Evolutionary conservation across 805 yeast genomes (phyloP).

Genomic region (Candida odintsovae): DNA sequence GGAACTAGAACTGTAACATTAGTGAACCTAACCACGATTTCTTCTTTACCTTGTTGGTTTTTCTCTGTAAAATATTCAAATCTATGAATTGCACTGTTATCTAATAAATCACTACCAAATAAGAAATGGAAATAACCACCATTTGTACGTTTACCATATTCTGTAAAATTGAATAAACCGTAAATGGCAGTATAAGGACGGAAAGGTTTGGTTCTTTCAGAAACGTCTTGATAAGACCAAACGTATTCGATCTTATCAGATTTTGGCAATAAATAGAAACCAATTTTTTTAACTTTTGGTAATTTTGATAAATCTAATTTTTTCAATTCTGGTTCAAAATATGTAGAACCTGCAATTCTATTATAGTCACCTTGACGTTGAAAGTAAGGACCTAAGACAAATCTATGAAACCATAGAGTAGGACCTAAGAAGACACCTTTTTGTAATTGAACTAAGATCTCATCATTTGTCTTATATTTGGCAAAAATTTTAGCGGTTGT

Average conservation of each 20-base stretch:
- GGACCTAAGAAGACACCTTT: constrained; percentile 19
- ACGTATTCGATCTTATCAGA: constrained; percentile 10
- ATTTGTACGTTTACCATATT: constrained; percentile 12
- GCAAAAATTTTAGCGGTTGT: constrained; percentile 18
- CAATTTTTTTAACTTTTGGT: constrained; percentile 6
- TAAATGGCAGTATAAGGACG: constrained; percentile 14
- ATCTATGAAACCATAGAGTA: constrained; percentile 19
- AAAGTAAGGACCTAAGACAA: constrained; percentile 15
- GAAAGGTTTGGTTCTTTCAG: constrained; percentile 7
- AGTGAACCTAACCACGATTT: constrained; percentile 18
- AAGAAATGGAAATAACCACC: constrained; percentile 19
- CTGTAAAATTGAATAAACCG: constrained; percentile 18
- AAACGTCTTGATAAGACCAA: constrained; percentile 16
- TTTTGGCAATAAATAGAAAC: constrained; percentile 13
- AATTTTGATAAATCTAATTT: constrained; percentile 4
- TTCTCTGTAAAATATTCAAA: constrained; percentile 15
- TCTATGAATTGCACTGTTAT: constrained; percentile 14
- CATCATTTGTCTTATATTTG: constrained; percentile 19
- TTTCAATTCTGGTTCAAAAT: constrained; percentile 15
- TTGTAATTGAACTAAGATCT: constrained; percentile 15
- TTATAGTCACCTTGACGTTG: constrained; percentile 7
- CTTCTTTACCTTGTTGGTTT: constrained; percentile 7
- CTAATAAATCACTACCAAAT: constrained; percentile 13
- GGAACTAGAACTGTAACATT: constrained; percentile 8
- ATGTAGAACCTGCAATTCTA: constrained; percentile 16